Conservation (phyloP, 805 yeast genomes). For the Sungouiella blattae region DNA sequence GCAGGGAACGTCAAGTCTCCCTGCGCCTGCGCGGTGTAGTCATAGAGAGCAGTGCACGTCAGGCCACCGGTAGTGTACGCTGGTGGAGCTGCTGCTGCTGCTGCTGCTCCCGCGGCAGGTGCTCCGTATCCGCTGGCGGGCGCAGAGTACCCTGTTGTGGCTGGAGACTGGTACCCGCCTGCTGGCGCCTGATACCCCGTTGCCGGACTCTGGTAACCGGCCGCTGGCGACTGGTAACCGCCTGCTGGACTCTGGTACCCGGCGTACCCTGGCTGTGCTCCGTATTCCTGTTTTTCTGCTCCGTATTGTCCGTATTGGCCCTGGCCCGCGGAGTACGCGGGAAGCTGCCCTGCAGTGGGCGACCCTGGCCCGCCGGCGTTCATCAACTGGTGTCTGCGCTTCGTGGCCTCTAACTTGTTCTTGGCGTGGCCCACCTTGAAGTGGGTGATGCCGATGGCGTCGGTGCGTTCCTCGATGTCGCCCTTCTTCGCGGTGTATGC, state of each 20-base stretch:
- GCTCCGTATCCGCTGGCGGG: slow-evolving; percentile 3
- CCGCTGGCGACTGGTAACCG: slow-evolving; percentile 1
- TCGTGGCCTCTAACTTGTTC: slow-evolving; percentile 77
- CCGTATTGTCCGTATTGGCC: slow-evolving; percentile 16
- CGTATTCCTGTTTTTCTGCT: slow-evolving; percentile 10
- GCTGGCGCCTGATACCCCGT: slow-evolving; percentile 36
- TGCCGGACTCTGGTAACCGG: slow-evolving; percentile 16
- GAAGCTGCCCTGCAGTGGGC: slow-evolving; percentile 23
- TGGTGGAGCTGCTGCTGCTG: slow-evolving; percentile 15
- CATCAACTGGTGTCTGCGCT: slow-evolving; percentile 60
- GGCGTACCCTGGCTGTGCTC: background rate
- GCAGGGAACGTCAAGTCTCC: slow-evolving; percentile 89
- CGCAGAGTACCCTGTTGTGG: slow-evolving; percentile 5
- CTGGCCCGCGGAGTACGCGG: slow-evolving; percentile 36
- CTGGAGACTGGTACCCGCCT: slow-evolving; percentile 14
- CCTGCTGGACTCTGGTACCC: too few species aligned
- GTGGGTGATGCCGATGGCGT: slow-evolving; percentile 84
- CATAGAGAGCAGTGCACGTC: slow-evolving; percentile 86
- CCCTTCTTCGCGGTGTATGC: slow-evolving; percentile 82
- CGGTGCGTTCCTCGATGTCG: slow-evolving; percentile 83
- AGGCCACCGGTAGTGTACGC: slow-evolving; percentile 32
- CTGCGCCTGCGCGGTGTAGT: slow-evolving; percentile 86
- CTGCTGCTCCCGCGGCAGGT: slow-evolving; percentile 1
- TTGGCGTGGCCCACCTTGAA: slow-evolving; percentile 89
- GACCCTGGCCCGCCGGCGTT: too few species aligned